Base-by-base conservation (phyloP, 225 moss, liverwort and hornwort species). In the Straminergon stramineum region DNA sequence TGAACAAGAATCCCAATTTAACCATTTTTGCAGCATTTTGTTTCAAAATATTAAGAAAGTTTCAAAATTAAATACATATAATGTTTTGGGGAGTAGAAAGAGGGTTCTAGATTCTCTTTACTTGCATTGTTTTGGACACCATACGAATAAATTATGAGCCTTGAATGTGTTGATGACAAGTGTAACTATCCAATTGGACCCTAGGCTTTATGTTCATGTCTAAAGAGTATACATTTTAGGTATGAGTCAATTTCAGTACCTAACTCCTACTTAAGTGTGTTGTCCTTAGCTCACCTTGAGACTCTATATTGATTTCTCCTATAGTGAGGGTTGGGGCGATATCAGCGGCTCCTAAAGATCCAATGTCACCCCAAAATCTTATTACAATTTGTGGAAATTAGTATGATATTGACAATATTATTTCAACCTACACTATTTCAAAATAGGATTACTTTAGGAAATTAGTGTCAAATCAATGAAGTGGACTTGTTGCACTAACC, bases 221-320 rank as follows among this genome's bases (percentile, higher is more conserved):
- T 1, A 31, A 4, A 30, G 17, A 48, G 10, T 7, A 30, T 18
- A 75, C 30, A 30, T 30, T 48, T 17, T 7, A 75, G 17, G 4
- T 18, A 7, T 18, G 2, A 1, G 2, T 30, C 2, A 1, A 30
- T 18, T 43, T 48, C 6, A 30, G 18, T 11, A 11, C 48, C 1
- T 48, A 2, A 4, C 17, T 31, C 43, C 16, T 48, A 30, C 1
- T 74, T 30, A 6, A 74, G 10, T 39, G 5, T 39, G 8, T 5
- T 27, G 16, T 73, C 3, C 0, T 71, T 8, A 26, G 15, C 9
- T 71, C 1, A 41, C 9, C 0, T 17, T 16, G 9, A 26, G 26
- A 41, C 41, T 71, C 8, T 15, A 15, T 26, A 71, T 8, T 26
- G 1, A 8, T 71, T 41, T 71, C 3, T 41, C 14, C 13, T 39